Conservation (phyloP, 1,284 basidiomycete species). For the Ganoderma sp. region DNA sequence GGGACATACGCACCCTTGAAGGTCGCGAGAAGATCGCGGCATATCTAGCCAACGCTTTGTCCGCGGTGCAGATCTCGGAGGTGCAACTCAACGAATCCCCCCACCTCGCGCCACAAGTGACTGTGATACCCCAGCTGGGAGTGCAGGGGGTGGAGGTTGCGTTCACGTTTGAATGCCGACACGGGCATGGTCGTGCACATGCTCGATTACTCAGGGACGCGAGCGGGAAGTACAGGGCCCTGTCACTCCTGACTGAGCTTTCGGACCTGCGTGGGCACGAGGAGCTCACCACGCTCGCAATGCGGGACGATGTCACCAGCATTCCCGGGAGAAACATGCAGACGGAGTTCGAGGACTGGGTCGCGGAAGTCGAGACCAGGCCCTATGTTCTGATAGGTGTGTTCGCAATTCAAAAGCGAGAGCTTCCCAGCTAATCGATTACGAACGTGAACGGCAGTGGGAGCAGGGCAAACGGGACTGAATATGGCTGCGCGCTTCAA, state of each 20-base stretch:
- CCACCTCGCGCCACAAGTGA: constrained; percentile 37
- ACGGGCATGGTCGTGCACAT: constrained; percentile 46
- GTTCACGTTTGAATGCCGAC: constrained; percentile 50
- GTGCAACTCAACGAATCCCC: constrained; percentile 40
- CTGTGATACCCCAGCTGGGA: constrained; percentile 26
- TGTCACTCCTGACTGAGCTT: constrained; percentile 39
- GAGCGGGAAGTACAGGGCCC: constrained; percentile 29
- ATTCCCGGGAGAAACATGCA: constrained; percentile 24
- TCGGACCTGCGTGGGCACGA: constrained; percentile 42
- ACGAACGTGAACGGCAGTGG: constrained; percentile 43
- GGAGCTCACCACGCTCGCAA: constrained; percentile 30
- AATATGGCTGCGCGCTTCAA: constrained; percentile 56
- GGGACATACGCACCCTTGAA: constrained; percentile 65
- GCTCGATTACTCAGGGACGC: constrained; percentile 41
- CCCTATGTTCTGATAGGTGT: constrained; percentile 18
- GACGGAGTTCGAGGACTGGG: constrained; percentile 27
- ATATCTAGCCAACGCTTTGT: constrained; percentile 48
- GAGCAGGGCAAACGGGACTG: constrained; percentile 61
- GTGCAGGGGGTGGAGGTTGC: constrained; percentile 35
- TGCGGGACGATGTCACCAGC: constrained; percentile 27
- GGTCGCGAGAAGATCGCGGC: constrained; percentile 46
- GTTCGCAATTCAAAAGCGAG: not conserved
- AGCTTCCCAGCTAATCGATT: not conserved
- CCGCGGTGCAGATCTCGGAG: constrained; percentile 34
- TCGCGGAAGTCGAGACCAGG: constrained; percentile 30